Evolutionary conservation across 139 green algal species (phyloP).

Genomic region (Volvox africanus): DNA sequence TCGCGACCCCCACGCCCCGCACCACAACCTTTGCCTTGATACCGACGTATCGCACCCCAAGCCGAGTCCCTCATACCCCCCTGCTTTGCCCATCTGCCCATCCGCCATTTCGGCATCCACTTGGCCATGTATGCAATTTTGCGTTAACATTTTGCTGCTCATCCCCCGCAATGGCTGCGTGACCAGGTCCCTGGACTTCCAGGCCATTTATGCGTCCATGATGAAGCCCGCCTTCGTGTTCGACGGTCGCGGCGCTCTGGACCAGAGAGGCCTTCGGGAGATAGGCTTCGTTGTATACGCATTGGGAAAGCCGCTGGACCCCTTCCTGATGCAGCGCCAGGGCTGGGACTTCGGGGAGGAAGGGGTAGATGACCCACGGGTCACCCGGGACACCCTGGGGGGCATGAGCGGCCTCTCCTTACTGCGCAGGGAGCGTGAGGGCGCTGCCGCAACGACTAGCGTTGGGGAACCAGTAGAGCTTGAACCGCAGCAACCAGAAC

Average conservation of each 20-base stretch:
- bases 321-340: slow-evolving; percentile 77
- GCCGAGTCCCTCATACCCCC: no score
- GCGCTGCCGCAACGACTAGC: neutral
- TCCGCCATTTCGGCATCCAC: no score
- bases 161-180: no score
- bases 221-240: slow-evolving; percentile 95
- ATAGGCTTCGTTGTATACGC: slow-evolving; percentile 96
- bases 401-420: neutral
- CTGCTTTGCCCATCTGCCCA: no score
- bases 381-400: neutral
- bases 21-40: no score
- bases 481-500: neutral
- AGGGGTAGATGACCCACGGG: neutral
- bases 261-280: slow-evolving; percentile 83
- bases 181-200: slow-evolving; percentile 81
- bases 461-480: neutral
- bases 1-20: no score
- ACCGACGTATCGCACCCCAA: no score
- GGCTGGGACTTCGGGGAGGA: neutral
- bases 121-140: no score
- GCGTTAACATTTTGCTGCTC: no score
- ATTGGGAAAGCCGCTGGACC: slow-evolving; percentile 94
- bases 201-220: slow-evolving; percentile 85
- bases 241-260: slow-evolving; percentile 91
- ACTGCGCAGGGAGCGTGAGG: neutral